These are phyloP conservation scores for Verticillium dahliae DNA, from an alignment of 2,329 filamentous ascomycete genomes.

Conservation along the genomic window DNA sequence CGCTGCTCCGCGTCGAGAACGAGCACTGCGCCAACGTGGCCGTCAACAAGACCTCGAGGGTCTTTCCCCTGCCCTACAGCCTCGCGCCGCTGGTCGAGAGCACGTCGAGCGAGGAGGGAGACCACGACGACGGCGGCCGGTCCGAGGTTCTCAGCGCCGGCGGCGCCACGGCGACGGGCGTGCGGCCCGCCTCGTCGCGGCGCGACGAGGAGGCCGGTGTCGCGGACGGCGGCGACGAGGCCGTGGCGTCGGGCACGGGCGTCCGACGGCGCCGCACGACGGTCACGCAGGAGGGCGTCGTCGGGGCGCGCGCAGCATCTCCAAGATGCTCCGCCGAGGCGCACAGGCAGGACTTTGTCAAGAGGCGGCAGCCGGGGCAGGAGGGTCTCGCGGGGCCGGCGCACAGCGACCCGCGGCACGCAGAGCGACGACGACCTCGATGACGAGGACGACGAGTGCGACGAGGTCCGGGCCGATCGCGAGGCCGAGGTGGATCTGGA, in stretches of 20 bases:
- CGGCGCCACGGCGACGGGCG: background rate
- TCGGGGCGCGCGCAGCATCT: slow-evolving; percentile 27
- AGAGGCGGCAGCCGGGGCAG: slow-evolving; percentile 47
- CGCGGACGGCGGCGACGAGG: slow-evolving; percentile 3
- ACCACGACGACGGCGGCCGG: background rate
- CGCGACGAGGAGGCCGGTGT: slow-evolving; percentile 6
- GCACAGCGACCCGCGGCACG: slow-evolving; percentile 13
- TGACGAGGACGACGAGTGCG: slow-evolving; percentile 28
- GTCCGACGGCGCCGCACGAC: slow-evolving; percentile 14
- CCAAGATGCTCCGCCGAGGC: slow-evolving; percentile 69
- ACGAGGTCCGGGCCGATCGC: slow-evolving; percentile 4
- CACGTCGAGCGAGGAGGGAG: slow-evolving; percentile 12
- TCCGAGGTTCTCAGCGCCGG: background rate
- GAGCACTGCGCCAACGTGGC: slow-evolving; percentile 92
- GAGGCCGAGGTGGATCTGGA: background rate
- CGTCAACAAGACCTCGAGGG: slow-evolving; percentile 81
- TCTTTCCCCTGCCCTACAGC: slow-evolving; percentile 79
- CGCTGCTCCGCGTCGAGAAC: slow-evolving; percentile 90
- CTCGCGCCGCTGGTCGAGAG: slow-evolving; percentile 41
- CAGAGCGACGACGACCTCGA: slow-evolving; percentile 20
- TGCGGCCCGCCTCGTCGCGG: background rate
- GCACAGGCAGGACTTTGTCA: slow-evolving; percentile 88
- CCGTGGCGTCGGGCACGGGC: background rate
- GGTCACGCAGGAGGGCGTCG: slow-evolving; percentile 8
- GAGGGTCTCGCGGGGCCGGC: slow-evolving; percentile 17